Base-by-base conservation (phyloP, 805 yeast genomes). In the Priceomyces melissophilus region DNA sequence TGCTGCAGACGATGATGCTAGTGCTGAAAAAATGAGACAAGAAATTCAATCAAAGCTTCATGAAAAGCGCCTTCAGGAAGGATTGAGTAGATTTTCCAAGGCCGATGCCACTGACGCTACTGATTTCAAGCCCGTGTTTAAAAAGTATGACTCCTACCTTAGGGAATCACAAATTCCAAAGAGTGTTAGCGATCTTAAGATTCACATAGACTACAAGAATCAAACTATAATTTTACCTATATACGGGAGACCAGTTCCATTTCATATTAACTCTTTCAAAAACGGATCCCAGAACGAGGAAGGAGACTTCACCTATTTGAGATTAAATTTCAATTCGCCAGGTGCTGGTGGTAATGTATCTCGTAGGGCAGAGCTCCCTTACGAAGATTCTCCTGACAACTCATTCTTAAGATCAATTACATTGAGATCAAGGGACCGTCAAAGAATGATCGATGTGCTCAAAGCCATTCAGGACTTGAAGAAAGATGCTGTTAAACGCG, bases 241-340 rank as follows among this genome's bases (percentile, higher is more conserved):
- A 43, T 79, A 84, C 55, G 99, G 99, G 47, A 77, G 98, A 55
- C 97, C 98, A 1, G 98, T 93, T 39, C 99, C 99, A 16, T 91
- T 93, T 73, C 99, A 91, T 61, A 89, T 91, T 57, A 88, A 88
- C 61, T 74, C 97, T 3, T 90, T 86, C 68, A 91, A 90, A 57
- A 90, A 87, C 58, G 98, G 96, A 37, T 85, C 96, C 9, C 90
- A 89, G 57, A 87, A 84, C 48, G 99, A 93, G 57, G 98, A 93
- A 70, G 98, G 97, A 39, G 97, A 90, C 51, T 89, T 78, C 61
- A 89, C 96, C 1, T 90, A 87, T 57, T 61, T 91, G 55, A 81
- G 99, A 63, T 74, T 91, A 57, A 91, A 91, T 61, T 88, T 91
- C 73, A 82, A 90, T 61, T 83, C 96, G 2, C 98, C 99, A 1